Evolutionary conservation across 2,329 filamentous ascomycete species (phyloP), one percentile per base, ranked within the genome.

Genomic region (Fusarium sp.): DNA sequence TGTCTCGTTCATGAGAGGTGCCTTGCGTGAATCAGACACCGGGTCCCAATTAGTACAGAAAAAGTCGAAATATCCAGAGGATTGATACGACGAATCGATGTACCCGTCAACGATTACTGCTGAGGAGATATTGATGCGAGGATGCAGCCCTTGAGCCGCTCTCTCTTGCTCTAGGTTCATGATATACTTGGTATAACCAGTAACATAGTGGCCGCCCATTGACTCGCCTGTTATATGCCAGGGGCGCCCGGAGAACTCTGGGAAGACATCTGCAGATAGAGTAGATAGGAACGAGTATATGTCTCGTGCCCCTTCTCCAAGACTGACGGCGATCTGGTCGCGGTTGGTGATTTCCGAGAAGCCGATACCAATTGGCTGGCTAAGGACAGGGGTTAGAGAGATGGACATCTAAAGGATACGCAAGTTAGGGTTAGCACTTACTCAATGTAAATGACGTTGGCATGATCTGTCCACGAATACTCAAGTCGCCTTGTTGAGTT

Each of bases 151-250:
- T 1, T 14, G 62, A 2, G 20, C n/a, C 1, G 35, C 20, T 1
- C 60, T 66, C 6, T 74, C 20, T 0, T 60, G 68, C 9, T 70
- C 69, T 9, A 29, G 52, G 2, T 62, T 20, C 2, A 37, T 50
- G 1, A 74, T 74, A 3, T 74, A 59, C 3, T 73, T 16, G 0
- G 66, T 73, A 31, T 75, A 74, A 0, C 66, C 72, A 0, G 72
- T 70, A 5, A 74, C 72, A 16, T 75, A 74, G 45, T 75, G 72
- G 0, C 72, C 72, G 5, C 72, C 72, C 72, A 74, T 74, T 0
- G 72, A 75, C 31, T 74, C 72, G 4, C 72, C 72, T 0, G 72
- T 67, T 22, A 74, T 73, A 0, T 74, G 72, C 72, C 72, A 74
- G 0, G 69, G 57, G 6, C 73, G 64, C 2, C 57, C 63, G 4